These are phyloP conservation scores for Nigrograna mackinnonii DNA, from an alignment of 2,329 filamentous ascomycete species.

Conservation along the genomic window DNA sequence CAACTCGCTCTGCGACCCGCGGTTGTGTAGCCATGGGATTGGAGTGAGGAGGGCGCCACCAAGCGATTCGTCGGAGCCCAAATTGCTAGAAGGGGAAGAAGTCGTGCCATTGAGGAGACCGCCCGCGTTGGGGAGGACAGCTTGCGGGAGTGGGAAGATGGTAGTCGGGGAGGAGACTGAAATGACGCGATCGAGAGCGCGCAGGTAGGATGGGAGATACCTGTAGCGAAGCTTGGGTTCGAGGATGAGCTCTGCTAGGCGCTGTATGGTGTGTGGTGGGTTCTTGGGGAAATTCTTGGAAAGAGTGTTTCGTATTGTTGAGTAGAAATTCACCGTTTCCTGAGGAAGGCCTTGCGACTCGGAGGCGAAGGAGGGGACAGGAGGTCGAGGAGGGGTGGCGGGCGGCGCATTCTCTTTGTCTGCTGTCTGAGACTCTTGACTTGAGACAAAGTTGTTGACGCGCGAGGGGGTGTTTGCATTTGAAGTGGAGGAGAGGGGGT, in stretches of 20 bases:
- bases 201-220: slow-evolving; percentile 80
- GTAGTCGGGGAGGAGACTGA: slow-evolving; percentile 83
- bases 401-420: slow-evolving; percentile 72
- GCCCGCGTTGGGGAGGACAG: slow-evolving; percentile 54
- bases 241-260: slow-evolving; percentile 84
- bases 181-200: slow-evolving; percentile 87
- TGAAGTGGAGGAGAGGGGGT: slow-evolving; percentile 46
- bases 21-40: slow-evolving; percentile 77
- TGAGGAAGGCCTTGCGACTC: slow-evolving; percentile 28
- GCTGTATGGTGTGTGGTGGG: slow-evolving; percentile 91
- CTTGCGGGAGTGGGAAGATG: slow-evolving; percentile 79
- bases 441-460: slow-evolving; percentile 24
- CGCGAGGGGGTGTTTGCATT: slow-evolving; percentile 33
- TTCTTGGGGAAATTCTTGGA: slow-evolving; percentile 68
- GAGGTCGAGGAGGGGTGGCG: slow-evolving; percentile 43
- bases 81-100: slow-evolving; percentile 39
- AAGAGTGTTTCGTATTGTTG: slow-evolving; percentile 55
- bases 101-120: slow-evolving; percentile 64
- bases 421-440: slow-evolving; percentile 57
- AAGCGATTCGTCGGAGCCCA: slow-evolving; percentile 85
- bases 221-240: slow-evolving; percentile 78
- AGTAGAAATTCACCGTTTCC: slow-evolving; percentile 35
- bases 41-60: slow-evolving; percentile 91
- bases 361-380: slow-evolving; percentile 48
- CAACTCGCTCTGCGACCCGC: slow-evolving; percentile 60